A percentile compares a stretch with the other conserved stretches of the same genome.
Conservation (phyloP, 2,329 filamentous ascomycete genomes). For the Thelonectria rubi region DNA sequence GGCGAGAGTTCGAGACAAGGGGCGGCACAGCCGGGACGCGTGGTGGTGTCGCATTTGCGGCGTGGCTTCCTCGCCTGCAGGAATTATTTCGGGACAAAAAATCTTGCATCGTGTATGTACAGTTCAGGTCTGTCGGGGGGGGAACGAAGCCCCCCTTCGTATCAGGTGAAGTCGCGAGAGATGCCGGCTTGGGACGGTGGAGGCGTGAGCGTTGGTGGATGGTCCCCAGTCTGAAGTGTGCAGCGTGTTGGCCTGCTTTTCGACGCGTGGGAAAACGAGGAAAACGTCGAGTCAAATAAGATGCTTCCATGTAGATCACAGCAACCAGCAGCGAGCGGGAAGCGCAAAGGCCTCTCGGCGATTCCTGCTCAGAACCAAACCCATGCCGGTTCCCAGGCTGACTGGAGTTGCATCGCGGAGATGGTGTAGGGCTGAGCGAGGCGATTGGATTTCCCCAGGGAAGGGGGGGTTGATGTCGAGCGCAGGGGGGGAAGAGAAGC, state of each 20-base stretch:
- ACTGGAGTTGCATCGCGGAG: constrained; percentile 1
- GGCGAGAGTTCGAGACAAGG: not conserved
- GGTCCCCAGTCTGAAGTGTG: too few relatives aligned
- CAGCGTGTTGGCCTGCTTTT: too few relatives aligned
- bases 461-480: not conserved
- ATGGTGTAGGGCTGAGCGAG: constrained; percentile 13
- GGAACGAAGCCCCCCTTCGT: not conserved
- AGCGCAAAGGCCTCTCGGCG: constrained; percentile 8
- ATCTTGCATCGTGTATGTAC: not conserved
- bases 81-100: too few relatives aligned
- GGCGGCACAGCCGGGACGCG: constrained; percentile 3
- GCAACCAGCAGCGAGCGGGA: not conserved
- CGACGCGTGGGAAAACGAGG: not conserved
- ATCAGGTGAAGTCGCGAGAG: constrained; percentile 9
- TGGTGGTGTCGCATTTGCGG: constrained; percentile 13
- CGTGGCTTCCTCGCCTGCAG: not conserved
- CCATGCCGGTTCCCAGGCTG: not conserved
- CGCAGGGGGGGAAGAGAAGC: not conserved
- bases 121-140: constrained; percentile 4
- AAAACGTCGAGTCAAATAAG: too few relatives aligned
- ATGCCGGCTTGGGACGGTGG: not conserved
- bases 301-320: not conserved
- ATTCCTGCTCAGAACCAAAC: not conserved
- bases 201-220: not conserved
- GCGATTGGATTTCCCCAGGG: constrained; percentile 8